These are phyloP conservation scores for Anastatica hierochuntica DNA, from an alignment of 345 rosid genomes.

Conservation along the genomic window DNA sequence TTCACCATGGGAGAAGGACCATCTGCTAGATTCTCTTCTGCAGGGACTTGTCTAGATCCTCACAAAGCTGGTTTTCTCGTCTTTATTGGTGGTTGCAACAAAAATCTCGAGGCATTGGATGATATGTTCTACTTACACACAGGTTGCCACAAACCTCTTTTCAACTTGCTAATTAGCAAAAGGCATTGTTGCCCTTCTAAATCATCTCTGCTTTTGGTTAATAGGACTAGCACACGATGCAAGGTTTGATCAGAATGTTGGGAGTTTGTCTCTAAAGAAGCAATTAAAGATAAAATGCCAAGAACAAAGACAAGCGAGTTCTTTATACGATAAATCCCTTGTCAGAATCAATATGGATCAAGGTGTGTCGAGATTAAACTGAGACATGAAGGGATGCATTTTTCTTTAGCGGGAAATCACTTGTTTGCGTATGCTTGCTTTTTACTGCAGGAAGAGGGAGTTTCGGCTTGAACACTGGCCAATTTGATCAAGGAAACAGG, in stretches of 20 bases:
- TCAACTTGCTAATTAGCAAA: neutral
- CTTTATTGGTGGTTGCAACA: slow-evolving; percentile 86
- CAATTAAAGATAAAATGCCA: slow-evolving; percentile 88
- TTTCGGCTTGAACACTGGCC: slow-evolving; percentile 28
- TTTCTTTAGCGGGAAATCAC: slow-evolving; percentile 9
- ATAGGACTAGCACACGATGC: slow-evolving; percentile 39
- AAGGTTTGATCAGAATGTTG: slow-evolving; percentile 38
- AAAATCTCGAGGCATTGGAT: slow-evolving; percentile 82
- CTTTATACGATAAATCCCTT: slow-evolving; percentile 41
- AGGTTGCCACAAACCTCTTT: slow-evolving; percentile 31
- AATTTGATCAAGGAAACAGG: slow-evolving; percentile 51
- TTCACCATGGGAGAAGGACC: slow-evolving; percentile 62
- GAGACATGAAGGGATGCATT: neutral
- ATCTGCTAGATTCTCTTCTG: slow-evolving; percentile 79
- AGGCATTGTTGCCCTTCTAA: neutral
- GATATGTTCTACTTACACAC: slow-evolving; percentile 78
- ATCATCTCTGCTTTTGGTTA: slow-evolving; percentile 8
- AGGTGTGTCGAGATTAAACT: slow-evolving; percentile 21
- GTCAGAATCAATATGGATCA: slow-evolving; percentile 35
- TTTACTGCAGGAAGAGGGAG: slow-evolving; percentile 45
- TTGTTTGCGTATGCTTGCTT: neutral
- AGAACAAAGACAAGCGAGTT: slow-evolving; percentile 47
- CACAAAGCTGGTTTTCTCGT: slow-evolving; percentile 53
- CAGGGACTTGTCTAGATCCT: slow-evolving; percentile 83
- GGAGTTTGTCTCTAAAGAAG: slow-evolving; percentile 67